These are phyloP conservation scores for Multifurca ochricompacta DNA, from an alignment of 768 basidiomycete species.

Conservation along the genomic window DNA sequence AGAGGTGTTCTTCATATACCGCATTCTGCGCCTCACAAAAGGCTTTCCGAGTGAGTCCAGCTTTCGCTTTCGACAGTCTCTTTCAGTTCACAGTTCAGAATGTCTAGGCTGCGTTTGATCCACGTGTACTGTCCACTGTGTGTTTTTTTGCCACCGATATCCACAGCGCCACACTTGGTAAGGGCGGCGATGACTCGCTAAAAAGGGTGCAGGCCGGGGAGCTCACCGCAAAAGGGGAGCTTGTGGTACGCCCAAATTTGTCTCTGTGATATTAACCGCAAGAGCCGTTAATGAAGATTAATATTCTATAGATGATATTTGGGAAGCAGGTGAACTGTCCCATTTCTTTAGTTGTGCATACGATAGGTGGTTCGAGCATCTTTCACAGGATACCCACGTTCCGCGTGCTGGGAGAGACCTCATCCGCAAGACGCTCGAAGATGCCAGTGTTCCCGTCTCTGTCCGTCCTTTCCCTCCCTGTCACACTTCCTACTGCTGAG, in stretches of 20 bases:
- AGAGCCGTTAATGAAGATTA: neutral
- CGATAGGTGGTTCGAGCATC: neutral
- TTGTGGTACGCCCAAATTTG: constrained; percentile 50
- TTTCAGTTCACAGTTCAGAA: neutral
- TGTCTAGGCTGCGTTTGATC: constrained; percentile 77
- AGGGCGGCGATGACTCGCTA: constrained; percentile 70
- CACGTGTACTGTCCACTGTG: constrained; percentile 71
- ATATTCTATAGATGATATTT: constrained; percentile 69
- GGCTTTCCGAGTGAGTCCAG: constrained; percentile 43
- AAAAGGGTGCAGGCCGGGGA: constrained; percentile 66
- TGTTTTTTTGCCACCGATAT: constrained; percentile 97
- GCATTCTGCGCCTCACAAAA: constrained; percentile 15
- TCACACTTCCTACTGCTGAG: neutral
- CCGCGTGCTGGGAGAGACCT: constrained; percentile 80
- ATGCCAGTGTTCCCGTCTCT: constrained; percentile 61
- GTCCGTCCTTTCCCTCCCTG: constrained; percentile 38
- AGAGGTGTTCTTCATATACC: neutral
- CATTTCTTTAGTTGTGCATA: neutral
- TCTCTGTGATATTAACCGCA: neutral
- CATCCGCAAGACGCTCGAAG: constrained; percentile 76
- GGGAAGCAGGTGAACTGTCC: constrained; percentile 68
- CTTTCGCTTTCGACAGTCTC: neutral
- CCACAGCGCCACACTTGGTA: constrained; percentile 79
- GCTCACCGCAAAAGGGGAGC: constrained; percentile 69
- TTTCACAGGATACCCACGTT: constrained; percentile 78